Evolutionary conservation across 805 yeast species (phyloP).

Genomic region (Candida awuae): DNA sequence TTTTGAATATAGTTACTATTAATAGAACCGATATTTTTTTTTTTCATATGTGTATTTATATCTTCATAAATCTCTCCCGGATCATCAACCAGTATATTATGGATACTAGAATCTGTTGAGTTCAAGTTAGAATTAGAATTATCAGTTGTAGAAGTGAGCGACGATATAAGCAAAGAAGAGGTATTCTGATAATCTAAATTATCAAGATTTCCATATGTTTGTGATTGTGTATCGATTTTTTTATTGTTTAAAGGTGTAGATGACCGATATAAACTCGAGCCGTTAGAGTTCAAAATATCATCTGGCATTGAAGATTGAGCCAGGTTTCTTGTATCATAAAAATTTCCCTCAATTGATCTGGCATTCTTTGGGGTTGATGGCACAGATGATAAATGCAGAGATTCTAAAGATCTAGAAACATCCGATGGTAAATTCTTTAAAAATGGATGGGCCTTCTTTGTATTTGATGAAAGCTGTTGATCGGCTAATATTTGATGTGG

Average conservation of each 20-base stretch:
- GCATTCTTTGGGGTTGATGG: conserved; percentile 1
- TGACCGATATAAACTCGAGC: no score
- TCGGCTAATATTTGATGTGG: conserved; percentile 8
- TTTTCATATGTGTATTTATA: not conserved
- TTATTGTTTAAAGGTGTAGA: no score
- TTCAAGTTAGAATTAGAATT: no score
- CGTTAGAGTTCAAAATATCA: not conserved
- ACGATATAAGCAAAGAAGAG: no score
- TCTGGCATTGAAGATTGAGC: not conserved
- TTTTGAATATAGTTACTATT: no score
- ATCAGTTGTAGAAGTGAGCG: no score
- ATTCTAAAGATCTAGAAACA: conserved; percentile 9
- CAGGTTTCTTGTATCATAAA: no score
- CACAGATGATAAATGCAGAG: conserved; percentile 4
- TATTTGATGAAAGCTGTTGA: conserved; percentile 1
- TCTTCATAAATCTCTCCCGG: not conserved
- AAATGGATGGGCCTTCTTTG: conserved; percentile 10
- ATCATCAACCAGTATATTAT: not conserved
- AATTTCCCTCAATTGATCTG: no score
- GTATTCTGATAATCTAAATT: no score
- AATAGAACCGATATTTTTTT: not conserved
- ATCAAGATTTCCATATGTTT: no score
- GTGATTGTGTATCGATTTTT: no score
- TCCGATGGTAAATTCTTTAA: conserved; percentile 11
- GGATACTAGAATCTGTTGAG: no score